Evolutionary conservation across 2,329 filamentous ascomycete genomes (phyloP).

Genomic region (Nothophaeocryptopus gaeumannii): DNA sequence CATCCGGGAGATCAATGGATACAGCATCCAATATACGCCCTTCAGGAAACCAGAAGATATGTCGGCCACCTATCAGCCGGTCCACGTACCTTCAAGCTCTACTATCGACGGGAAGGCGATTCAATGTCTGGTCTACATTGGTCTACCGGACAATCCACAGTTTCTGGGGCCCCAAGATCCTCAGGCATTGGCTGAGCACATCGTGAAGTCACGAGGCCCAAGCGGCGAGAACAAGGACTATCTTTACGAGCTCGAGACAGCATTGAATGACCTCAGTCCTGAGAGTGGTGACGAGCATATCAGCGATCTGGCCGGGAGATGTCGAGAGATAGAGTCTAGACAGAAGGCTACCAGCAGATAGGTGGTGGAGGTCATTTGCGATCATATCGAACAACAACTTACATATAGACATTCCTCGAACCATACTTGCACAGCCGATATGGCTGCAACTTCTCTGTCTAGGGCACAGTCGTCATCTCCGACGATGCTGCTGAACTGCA

Average conservation of each 20-base stretch:
- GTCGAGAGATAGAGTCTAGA: slow-evolving; percentile 59
- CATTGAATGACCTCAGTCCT: slow-evolving; percentile 67
- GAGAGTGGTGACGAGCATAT: slow-evolving; percentile 83
- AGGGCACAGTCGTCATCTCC: too few relatives aligned
- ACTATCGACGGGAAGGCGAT: slow-evolving; percentile 36
- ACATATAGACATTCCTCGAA: too few relatives aligned
- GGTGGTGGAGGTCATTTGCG: background rate
- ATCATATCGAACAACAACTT: too few relatives aligned
- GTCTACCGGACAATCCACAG: slow-evolving; percentile 86
- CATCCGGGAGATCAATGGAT: slow-evolving; percentile 95
- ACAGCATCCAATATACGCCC: slow-evolving; percentile 85
- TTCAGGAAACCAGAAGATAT: slow-evolving; percentile 59
- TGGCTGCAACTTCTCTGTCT: too few relatives aligned
- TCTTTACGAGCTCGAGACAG: slow-evolving; percentile 73
- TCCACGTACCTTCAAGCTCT: slow-evolving; percentile 34
- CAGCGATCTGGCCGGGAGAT: slow-evolving; percentile 71
- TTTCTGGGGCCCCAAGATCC: slow-evolving; percentile 84
- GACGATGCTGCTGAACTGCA: too few relatives aligned
- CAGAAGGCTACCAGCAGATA: background rate
- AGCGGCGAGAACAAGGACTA: slow-evolving; percentile 92
- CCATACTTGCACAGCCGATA: too few relatives aligned
- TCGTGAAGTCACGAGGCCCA: slow-evolving; percentile 71
- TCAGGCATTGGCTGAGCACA: slow-evolving; percentile 73
- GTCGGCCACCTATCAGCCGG: slow-evolving; percentile 44
- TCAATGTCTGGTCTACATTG: slow-evolving; percentile 81